Evolutionary conservation across 1,139 yeast species (phyloP).

Genomic region (Suhomyces choctaworum): DNA sequence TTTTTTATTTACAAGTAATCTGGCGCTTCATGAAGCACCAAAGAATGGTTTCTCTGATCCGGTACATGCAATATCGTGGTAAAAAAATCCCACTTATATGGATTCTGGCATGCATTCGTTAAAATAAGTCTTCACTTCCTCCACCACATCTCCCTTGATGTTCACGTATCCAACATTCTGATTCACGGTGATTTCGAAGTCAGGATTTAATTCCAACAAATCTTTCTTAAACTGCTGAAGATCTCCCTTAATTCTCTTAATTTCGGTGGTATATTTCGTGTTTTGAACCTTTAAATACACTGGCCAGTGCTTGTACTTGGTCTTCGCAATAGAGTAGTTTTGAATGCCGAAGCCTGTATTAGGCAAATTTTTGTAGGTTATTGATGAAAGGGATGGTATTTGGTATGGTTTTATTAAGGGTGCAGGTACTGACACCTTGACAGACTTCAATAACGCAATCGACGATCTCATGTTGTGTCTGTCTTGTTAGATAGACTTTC

Average conservation of each 20-base stretch:
- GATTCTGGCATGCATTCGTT: conserved; percentile 17
- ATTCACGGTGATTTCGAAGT: conserved; percentile 48
- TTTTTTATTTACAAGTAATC: background rate
- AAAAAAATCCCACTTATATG: conserved; percentile 7
- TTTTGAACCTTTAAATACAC: conserved; percentile 61
- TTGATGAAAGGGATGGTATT: conserved; percentile 31
- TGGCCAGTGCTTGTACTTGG: conserved; percentile 65
- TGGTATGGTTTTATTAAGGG: conserved; percentile 22
- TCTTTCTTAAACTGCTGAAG: conserved; percentile 58
- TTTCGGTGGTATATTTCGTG: conserved; percentile 58
- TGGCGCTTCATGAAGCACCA: too few relatives aligned
- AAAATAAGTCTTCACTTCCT: conserved; percentile 40
- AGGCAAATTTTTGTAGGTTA: conserved; percentile 32
- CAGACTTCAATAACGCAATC: conserved; percentile 24
- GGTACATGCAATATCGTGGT: background rate
- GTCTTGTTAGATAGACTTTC: too few relatives aligned
- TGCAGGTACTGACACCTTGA: conserved; percentile 25
- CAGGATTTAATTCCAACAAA: conserved; percentile 47
- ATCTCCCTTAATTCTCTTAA: conserved; percentile 66
- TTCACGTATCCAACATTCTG: conserved; percentile 40
- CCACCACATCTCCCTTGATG: conserved; percentile 61
- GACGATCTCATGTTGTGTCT: conserved; percentile 34
- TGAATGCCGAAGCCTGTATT: conserved; percentile 45
- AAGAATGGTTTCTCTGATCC: too few relatives aligned
- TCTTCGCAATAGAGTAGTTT: conserved; percentile 53